Evolutionary conservation across 108 stramenopile genomes (phyloP), one percentile per base, ranked within the genome.

Genomic region (Cylindrotheca fusiformis): DNA sequence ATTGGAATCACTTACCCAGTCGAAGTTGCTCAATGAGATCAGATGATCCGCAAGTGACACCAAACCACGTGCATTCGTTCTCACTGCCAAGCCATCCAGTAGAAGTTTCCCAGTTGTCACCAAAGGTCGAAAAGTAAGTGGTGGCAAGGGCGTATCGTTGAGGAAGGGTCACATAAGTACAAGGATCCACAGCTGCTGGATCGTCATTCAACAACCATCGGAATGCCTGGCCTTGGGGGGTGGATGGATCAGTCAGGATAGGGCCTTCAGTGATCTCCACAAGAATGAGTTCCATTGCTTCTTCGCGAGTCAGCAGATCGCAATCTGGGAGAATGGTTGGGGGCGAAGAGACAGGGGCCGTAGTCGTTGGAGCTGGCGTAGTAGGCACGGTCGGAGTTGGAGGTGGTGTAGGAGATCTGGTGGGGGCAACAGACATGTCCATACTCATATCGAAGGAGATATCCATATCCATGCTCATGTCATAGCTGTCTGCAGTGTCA

Each of bases 71-170:
- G 52, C 82, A 83, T 32, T 79, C 78, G 20, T 47, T 33, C 8
- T 30, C 19, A 18, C 17, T 49, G 24, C 58, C 33, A 26, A 83
- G 46, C 82, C 82, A 83, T 6, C 72, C 67, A 53, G 48, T 46
- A 31, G 48, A 67, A 27, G 65, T 65, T 0, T 31, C 56, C 82
- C 82, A 83, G 26, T 22, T 52, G 22, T 17, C 55, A 28, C 82
- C 82, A 55, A 25, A 26, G n/a, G 82, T 79, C 20, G 78, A 62
- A 62, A 55, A 83, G 67, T 67, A 83, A 14, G 79, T 55, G 1
- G 69, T 68, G 19, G 67, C 66, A 24, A 79, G 36, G n/a, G 63
- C 75, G 52, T 79, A 83, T 18, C 73, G 67, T 53, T 79, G 75
- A 10, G 52, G 54, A n/a, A 74, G 29, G 21, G 78, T 83, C 0